phyloP scores from a whole-genome alignment of 164 flowering plant genomes.

The Liriodendron chinense region DNA sequence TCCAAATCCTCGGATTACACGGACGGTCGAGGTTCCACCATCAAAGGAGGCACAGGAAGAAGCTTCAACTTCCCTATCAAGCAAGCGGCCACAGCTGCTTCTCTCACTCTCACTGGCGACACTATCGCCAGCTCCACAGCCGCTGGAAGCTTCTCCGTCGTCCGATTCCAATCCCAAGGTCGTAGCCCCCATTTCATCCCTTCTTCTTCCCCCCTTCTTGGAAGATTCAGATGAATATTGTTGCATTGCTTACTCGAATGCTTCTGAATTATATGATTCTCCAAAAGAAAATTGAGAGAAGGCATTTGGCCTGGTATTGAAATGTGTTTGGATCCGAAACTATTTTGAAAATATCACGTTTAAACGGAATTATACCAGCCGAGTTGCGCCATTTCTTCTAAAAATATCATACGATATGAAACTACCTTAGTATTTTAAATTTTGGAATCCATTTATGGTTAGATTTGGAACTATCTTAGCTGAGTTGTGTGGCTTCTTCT shows the following conservation, averaged over 20 bases:
- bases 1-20: slow-evolving; percentile 34
- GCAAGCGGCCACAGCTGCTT: slow-evolving; percentile 66
- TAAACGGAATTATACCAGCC: no score
- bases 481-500: no score
- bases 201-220: neutral
- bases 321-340: no score
- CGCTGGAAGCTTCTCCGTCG: slow-evolving; percentile 29
- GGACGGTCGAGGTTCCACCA: slow-evolving; percentile 14
- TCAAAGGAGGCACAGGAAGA: slow-evolving; percentile 20
- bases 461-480: no score
- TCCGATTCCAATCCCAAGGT: slow-evolving; percentile 16
- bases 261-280: neutral
- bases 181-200: neutral
- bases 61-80: slow-evolving; percentile 60
- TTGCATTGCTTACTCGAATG: neutral
- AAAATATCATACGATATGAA: no score
- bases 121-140: slow-evolving; percentile 71
- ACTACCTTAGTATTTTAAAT: no score
- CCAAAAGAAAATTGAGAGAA: no score
- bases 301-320: no score
- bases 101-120: slow-evolving; percentile 83
- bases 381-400: no score
- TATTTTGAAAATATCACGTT: no score
- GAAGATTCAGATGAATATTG: neutral
- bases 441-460: no score